Conservation (phyloP, 2,329 filamentous ascomycete species). For the Colletotrichum scovillei region DNA sequence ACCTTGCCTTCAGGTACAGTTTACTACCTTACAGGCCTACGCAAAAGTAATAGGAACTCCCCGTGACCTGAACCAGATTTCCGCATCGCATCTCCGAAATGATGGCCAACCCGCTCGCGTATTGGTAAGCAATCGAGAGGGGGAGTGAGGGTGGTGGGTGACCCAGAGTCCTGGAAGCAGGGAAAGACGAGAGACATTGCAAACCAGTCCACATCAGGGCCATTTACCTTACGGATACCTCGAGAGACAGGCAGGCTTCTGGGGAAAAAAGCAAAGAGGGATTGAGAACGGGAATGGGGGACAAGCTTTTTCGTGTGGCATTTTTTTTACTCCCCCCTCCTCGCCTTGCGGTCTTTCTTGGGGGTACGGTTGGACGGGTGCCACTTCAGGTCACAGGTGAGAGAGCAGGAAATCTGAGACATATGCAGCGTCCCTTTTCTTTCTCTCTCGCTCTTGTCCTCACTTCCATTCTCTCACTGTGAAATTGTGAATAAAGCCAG, state of each 20-base stretch:
- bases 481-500: background rate
- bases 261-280: background rate
- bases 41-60: too few relatives aligned
- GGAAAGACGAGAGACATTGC: conserved; percentile 6
- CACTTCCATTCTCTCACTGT: background rate
- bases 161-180: conserved; percentile 6
- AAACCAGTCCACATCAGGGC: conserved; percentile 8
- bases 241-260: background rate
- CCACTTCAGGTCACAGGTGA: conserved; percentile 1
- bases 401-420: conserved; percentile 7
- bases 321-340: background rate
- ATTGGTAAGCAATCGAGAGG: too few relatives aligned
- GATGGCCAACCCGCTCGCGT: too few relatives aligned
- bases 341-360: background rate
- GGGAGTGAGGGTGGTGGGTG: too few relatives aligned
- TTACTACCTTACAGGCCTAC: too few relatives aligned
- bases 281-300: background rate
- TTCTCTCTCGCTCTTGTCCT: background rate
- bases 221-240: background rate
- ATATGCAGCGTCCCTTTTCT: conserved; percentile 6
- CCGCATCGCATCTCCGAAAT: background rate
- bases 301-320: background rate
- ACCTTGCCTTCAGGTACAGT: background rate
- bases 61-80: background rate
- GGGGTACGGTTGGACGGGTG: background rate